Conservation (phyloP, 2,329 filamentous ascomycete genomes). For the Ilyonectria mors-panacis region DNA sequence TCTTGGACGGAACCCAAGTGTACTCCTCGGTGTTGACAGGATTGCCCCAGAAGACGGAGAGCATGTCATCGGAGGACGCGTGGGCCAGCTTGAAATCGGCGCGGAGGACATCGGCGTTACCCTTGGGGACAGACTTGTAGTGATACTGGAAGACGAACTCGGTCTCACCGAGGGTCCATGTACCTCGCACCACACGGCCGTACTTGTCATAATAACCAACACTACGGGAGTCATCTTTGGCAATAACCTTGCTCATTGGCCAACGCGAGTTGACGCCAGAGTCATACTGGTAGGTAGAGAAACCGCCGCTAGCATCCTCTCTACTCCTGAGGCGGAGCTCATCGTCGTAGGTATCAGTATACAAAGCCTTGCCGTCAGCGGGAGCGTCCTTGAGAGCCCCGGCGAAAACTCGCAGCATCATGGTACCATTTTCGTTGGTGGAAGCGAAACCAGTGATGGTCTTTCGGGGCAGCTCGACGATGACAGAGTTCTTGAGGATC, state of each 20-base stretch:
- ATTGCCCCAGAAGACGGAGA: slow-evolving; percentile 41
- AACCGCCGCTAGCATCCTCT: slow-evolving; percentile 14
- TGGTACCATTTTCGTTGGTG: slow-evolving; percentile 21
- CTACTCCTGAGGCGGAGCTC: slow-evolving; percentile 26
- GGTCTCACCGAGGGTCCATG: slow-evolving; percentile 11
- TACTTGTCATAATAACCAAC: slow-evolving; percentile 37
- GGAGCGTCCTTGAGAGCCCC: slow-evolving; percentile 29
- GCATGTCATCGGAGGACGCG: slow-evolving; percentile 12
- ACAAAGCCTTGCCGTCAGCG: slow-evolving; percentile 16
- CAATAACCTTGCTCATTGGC: slow-evolving; percentile 25
- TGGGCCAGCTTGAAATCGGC: slow-evolving; percentile 31
- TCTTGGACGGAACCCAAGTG: slow-evolving; percentile 36
- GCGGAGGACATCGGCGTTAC: slow-evolving; percentile 32
- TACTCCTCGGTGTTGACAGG: slow-evolving; percentile 34
- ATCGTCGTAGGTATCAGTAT: slow-evolving; percentile 29
- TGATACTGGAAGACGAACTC: slow-evolving; percentile 38
- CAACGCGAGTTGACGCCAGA: slow-evolving; percentile 12
- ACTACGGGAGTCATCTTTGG: slow-evolving; percentile 14
- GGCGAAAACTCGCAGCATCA: slow-evolving; percentile 26
- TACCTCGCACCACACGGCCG: slow-evolving; percentile 34
- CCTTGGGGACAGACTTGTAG: slow-evolving; percentile 33
- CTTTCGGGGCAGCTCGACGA: slow-evolving; percentile 31
- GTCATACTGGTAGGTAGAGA: slow-evolving; percentile 31
- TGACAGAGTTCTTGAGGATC: slow-evolving; percentile 26
- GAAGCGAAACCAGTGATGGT: slow-evolving; percentile 31